These are phyloP conservation scores for Sclerotinia sclerotiorum DNA, from an alignment of 2,329 filamentous ascomycete genomes.

Conservation along the genomic window DNA sequence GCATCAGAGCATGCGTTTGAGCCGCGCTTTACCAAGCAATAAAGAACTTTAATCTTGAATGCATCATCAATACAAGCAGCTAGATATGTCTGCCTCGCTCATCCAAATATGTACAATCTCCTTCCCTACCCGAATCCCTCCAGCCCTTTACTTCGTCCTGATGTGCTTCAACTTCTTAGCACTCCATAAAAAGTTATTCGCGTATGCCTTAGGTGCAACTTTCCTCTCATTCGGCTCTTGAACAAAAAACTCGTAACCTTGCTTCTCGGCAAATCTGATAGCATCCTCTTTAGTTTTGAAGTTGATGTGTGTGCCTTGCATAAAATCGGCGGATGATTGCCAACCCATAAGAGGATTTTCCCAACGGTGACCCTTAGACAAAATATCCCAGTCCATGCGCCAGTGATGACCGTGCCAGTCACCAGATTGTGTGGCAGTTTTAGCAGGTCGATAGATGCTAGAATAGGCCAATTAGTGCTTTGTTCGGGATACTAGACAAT, in stretches of 20 bases:
- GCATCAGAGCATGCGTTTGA: not conserved
- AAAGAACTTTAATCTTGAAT: not conserved
- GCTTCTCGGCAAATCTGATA: slow-evolving; percentile 93
- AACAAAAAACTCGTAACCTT: slow-evolving; percentile 98
- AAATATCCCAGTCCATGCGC: slow-evolving; percentile 98
- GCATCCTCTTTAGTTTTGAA: slow-evolving; percentile 95
- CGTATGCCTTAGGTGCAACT: slow-evolving; percentile 89
- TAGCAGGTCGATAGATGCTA: slow-evolving; percentile 89
- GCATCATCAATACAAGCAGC: slow-evolving; percentile 13
- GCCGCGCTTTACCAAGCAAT: not conserved
- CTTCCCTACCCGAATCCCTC: not conserved
- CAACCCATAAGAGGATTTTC: slow-evolving; percentile 98
- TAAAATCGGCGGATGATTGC: slow-evolving; percentile 91
- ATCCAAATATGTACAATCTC: slow-evolving; percentile 23
- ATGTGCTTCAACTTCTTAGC: slow-evolving; percentile 84
- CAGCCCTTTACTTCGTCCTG: slow-evolving; percentile 68
- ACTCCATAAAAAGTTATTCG: slow-evolving; percentile 90
- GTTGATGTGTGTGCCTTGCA: slow-evolving; percentile 89
- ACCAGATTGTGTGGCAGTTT: slow-evolving; percentile 95
- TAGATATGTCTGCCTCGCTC: slow-evolving; percentile 12
- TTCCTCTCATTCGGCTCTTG: slow-evolving; percentile 92
- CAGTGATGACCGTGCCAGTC: slow-evolving; percentile 80
- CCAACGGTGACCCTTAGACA: slow-evolving; percentile 92
- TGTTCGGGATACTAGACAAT: slow-evolving; percentile 17
- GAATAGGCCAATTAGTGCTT: slow-evolving; percentile 21